Base-by-base conservation (phyloP, 2,329 filamentous ascomycete species). In the Dendryphion nanum region DNA sequence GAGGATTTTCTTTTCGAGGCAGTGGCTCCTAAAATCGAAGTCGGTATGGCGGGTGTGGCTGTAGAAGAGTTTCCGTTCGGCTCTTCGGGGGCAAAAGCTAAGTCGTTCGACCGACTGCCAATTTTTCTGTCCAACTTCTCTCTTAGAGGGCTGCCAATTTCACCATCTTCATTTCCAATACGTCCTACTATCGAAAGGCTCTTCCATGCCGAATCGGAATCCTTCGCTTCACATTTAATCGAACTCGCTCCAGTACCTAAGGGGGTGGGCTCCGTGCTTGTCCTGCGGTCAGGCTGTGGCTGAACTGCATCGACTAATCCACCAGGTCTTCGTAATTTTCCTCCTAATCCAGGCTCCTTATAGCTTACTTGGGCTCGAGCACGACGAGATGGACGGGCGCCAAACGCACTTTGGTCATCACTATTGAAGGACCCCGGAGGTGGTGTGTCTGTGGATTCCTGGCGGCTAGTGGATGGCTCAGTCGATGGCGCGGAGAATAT, bases 281-380 rank as follows among this genome's bases (percentile, higher is more conserved):
- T 52, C 35, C 52, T 53, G 34, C 51, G 40, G 6, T 55, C 50
- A 5, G 38, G 38, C 7, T 43, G 50, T 48, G 46, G 37, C 4
- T 55, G 33, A 4, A 75, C 63, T 2, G 72, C 72, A 47, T 74
- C 71, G 2, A 68, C 67, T 37, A 74, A 54, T 35, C 71, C 63
- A 34, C 62, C 63, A 2, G 72, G 70, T 18, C 73, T 64, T 15
- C 73, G 62, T 71, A 76, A 75, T 48, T 76, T 76, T 13, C 64
- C 67, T 31, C 62, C 61, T 13, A 75, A 55, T 33, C 63, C 72
- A 2, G 73, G 73, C 44, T 52, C 41, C 47, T 51, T 35, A 50
- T 49, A 38, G 37, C 42, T 46, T 30, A 45, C 71, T 21, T 68
- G 64, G 14, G 68, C 57, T 17, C 72, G 62, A 12, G 70, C 70